Base-by-base conservation (phyloP, 306 rosid species). In the Amphicarpaea edgeworthii region DNA sequence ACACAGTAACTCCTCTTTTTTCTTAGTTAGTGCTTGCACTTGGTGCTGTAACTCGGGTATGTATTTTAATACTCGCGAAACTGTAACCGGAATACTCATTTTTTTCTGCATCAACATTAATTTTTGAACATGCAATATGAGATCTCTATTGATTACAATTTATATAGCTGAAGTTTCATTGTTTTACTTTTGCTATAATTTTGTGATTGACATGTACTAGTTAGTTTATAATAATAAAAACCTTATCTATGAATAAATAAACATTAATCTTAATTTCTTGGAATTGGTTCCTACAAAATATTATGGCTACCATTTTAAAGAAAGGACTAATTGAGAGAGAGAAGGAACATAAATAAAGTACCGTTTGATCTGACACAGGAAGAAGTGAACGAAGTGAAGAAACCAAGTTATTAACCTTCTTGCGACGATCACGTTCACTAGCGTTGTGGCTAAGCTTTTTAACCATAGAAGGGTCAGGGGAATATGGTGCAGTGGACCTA, bases 381-480 rank as follows among this genome's bases (percentile, higher is more conserved):
- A 94, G 89, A 41, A 94, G 82, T 0, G 91, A 76, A 16, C 94
- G 95, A n/a, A 94, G 85, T 21, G 97, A 88, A 2, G 91, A 86
- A 68, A 87, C 89, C 77, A 91, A 66, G 71, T 30, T 9, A 68
- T 88, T 93, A 77, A 93, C 82, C 83, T 87, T 93, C 87, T 87
- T 90, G 64, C 97, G 96, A 20, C 96, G 98, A 78, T 87, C 88
- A 2, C 94, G 96, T 79, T 93, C 98, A 20, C 87, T 88, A 15
- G 94, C 98, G 66, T 91, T 93, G 79, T 93, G 98, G 69, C 77
- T 83, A 23, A 86, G 91, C 84, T 93, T 93, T 89, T 82, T 89
- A 0, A 66, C 81, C 79, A 74, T 68, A 32, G 58, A 14, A 28
- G 58, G 65, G 24, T 28, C 67, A 3, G 74, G 42, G 32, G 79